Conservation (phyloP, 177 flowering plant genomes). For the Tripterygium wilfordii region DNA sequence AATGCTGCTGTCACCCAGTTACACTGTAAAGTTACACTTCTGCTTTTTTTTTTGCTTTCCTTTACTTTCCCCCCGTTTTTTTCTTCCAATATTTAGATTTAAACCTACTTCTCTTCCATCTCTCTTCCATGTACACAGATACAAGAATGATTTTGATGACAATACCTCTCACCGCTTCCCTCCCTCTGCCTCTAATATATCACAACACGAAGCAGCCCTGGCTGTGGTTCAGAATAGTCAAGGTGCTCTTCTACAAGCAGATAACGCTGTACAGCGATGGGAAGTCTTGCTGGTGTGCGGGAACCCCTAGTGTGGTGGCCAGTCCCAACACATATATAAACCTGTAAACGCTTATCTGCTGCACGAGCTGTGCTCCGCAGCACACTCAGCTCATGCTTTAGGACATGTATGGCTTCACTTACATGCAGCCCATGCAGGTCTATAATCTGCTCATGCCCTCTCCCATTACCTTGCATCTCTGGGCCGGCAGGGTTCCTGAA, state of each 20-base stretch:
- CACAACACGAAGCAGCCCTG: conserved; percentile 94
- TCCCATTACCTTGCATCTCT: conserved; percentile 48
- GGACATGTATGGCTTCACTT: conserved; percentile 79
- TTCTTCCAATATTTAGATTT: conserved; percentile 2
- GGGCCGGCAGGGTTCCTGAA: conserved; percentile 58
- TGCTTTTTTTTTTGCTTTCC: not conserved
- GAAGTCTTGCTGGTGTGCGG: conserved; percentile 87
- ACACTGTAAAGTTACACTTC: conserved; percentile 16
- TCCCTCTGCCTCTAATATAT: conserved; percentile 52
- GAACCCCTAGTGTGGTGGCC: conserved; percentile 96
- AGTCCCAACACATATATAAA: conserved; percentile 86
- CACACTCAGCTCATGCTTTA: conserved; percentile 67
- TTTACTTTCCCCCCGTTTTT: conserved; percentile 1
- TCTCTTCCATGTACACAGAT: conserved; percentile 27
- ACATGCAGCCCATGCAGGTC: conserved; percentile 94
- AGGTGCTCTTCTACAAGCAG: conserved; percentile 90
- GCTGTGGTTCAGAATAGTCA: conserved; percentile 81
- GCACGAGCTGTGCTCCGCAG: conserved; percentile 70
- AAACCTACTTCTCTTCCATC: conserved; percentile 9
- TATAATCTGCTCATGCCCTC: conserved; percentile 78
- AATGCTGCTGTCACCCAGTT: conserved; percentile 13
- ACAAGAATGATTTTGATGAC: conserved; percentile 24
- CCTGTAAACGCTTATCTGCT: conserved; percentile 72
- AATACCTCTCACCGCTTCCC: conserved; percentile 20
- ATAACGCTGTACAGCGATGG: conserved; percentile 78